Conservation (phyloP, 1,139 yeast genomes). For the Wickerhamomyces sp. region DNA sequence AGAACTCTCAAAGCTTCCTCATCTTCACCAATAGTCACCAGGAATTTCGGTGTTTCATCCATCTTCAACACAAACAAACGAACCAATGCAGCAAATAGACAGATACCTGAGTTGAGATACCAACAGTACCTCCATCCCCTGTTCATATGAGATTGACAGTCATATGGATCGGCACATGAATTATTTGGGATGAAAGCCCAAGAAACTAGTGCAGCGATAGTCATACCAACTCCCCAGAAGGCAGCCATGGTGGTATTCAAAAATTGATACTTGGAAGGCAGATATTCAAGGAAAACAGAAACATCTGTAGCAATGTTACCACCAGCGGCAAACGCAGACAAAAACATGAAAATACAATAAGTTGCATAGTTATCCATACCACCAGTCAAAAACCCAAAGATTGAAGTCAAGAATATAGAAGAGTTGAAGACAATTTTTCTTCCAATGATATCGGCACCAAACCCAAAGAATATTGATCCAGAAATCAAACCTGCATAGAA, state of each 20-base stretch:
- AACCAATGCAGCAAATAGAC: constrained; percentile 36
- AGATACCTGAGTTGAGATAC: constrained; percentile 44
- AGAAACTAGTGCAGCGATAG: constrained; percentile 39
- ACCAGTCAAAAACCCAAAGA: constrained; percentile 43
- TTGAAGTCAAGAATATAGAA: constrained; percentile 40
- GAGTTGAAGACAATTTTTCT: constrained; percentile 45
- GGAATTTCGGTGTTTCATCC: constrained; percentile 46
- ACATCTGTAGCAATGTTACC: constrained; percentile 49
- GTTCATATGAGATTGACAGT: constrained; percentile 38
- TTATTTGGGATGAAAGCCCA: constrained; percentile 36
- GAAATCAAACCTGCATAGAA: constrained; percentile 39
- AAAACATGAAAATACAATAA: constrained; percentile 37
- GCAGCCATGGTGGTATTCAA: constrained; percentile 44
- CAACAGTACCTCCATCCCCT: constrained; percentile 50
- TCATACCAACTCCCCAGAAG: constrained; percentile 52
- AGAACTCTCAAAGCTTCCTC: constrained; percentile 39
- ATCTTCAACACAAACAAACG: constrained; percentile 39
- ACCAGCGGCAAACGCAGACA: constrained; percentile 42
- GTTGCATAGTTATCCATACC: constrained; percentile 35
- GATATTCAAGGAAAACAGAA: constrained; percentile 43
- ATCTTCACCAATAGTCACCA: constrained; percentile 40
- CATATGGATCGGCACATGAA: constrained; percentile 22
- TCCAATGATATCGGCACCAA: constrained; percentile 49
- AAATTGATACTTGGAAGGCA: constrained; percentile 44
- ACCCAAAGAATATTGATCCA: constrained; percentile 49